Evolutionary conservation across 768 basidiomycete species (phyloP).

Genomic region (Phanerodontia chrysosporium): DNA sequence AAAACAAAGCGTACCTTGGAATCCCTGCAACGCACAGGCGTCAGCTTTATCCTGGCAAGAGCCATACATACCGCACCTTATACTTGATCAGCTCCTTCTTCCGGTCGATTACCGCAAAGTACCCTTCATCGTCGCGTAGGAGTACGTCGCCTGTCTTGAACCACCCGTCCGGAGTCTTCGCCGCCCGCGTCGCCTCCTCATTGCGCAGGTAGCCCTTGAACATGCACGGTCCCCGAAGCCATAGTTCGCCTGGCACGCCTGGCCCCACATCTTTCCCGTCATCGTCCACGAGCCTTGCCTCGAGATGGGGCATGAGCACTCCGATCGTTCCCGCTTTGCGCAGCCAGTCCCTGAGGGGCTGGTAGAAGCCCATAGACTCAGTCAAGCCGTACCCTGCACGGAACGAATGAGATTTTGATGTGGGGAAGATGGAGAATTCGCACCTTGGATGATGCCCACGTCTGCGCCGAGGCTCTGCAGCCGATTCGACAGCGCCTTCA

Average conservation of each 20-base stretch:
- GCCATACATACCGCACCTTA: slow-evolving; percentile 39
- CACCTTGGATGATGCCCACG: slow-evolving; percentile 50
- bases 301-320: slow-evolving; percentile 63
- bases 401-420: slow-evolving; percentile 56
- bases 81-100: slow-evolving; percentile 28
- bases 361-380: slow-evolving; percentile 65
- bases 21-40: slow-evolving; percentile 40
- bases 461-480: slow-evolving; percentile 38
- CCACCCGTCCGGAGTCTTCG: slow-evolving; percentile 36
- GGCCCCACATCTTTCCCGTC: slow-evolving; percentile 48
- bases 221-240: slow-evolving; percentile 70
- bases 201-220: slow-evolving; percentile 54
- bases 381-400: slow-evolving; percentile 69
- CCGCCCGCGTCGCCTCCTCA: slow-evolving; percentile 31
- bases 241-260: slow-evolving; percentile 71
- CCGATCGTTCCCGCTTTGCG: slow-evolving; percentile 66
- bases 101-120: slow-evolving; percentile 33
- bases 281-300: slow-evolving; percentile 66
- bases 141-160: slow-evolving; percentile 46
- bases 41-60: not conserved
- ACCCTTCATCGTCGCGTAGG: slow-evolving; percentile 30
- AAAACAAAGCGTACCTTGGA: slow-evolving; percentile 56
- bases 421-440: not conserved
- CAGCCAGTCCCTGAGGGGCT: slow-evolving; percentile 37
- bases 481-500: slow-evolving; percentile 40